Evolutionary conservation across 495 filamentous ascomycete species (phyloP).

Genomic region (Cercophora samala): DNA sequence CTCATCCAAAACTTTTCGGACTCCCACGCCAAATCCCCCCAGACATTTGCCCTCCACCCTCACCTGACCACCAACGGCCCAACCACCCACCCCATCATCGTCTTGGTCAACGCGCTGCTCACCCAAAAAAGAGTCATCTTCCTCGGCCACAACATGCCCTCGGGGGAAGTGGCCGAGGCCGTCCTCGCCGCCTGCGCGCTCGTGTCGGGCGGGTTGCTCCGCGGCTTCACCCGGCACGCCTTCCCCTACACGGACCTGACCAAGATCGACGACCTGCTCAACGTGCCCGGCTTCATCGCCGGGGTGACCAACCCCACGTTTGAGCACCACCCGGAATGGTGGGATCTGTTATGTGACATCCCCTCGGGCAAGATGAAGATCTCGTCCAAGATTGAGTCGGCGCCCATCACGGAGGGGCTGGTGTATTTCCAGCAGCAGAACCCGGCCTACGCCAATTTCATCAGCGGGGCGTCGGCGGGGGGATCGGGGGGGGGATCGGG

Average conservation of each 20-base stretch:
- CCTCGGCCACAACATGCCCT: slow-evolving; percentile 89
- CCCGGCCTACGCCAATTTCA: slow-evolving; percentile 49
- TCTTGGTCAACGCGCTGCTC: slow-evolving; percentile 75
- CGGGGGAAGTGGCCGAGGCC: slow-evolving; percentile 90
- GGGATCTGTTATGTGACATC: slow-evolving; percentile 94
- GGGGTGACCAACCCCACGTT: slow-evolving; percentile 97
- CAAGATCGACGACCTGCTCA: slow-evolving; percentile 93
- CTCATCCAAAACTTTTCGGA: slow-evolving; percentile 90
- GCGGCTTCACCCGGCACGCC: slow-evolving; percentile 94
- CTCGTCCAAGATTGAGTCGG: slow-evolving; percentile 71
- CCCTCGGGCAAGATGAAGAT: slow-evolving; percentile 92
- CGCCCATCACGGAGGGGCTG: slow-evolving; percentile 74
- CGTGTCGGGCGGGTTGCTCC: slow-evolving; percentile 87
- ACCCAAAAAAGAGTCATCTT: slow-evolving; percentile 98
- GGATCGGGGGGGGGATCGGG: slow-evolving; percentile 22
- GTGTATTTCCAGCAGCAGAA: slow-evolving; percentile 82
- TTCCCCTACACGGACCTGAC: slow-evolving; percentile 98
- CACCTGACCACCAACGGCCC: slow-evolving; percentile 91
- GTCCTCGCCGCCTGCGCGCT: slow-evolving; percentile 91
- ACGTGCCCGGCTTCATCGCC: slow-evolving; percentile 95
- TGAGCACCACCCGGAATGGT: slow-evolving; percentile 93
- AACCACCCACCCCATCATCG: slow-evolving; percentile 72
- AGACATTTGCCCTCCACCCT: slow-evolving; percentile 80
- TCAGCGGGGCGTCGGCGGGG: slow-evolving; percentile 44
- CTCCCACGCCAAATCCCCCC: slow-evolving; percentile 74